Percentiles rank a stretch among this genome's conserved stretches.
phyloP scores from a whole-genome alignment of 805 yeast genomes.

The Candida boidinii region DNA sequence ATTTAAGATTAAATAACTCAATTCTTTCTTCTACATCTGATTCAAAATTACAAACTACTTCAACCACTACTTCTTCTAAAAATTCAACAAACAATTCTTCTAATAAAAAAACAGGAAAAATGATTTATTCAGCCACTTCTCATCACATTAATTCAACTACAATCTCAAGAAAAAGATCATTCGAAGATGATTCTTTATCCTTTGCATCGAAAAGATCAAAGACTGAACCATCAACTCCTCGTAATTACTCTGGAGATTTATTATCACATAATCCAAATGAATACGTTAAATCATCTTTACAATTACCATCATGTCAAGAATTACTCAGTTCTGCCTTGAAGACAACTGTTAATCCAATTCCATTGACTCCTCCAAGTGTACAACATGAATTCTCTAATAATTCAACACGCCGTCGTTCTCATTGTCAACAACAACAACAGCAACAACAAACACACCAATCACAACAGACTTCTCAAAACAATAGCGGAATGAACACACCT shows the following conservation, averaged over 20 bases:
- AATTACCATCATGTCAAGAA: too few relatives aligned
- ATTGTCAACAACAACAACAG: background rate
- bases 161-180: conserved; percentile 9
- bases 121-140: too few relatives aligned
- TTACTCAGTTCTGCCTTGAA: too few relatives aligned
- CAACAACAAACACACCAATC: conserved; percentile 9
- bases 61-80: background rate
- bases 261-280: background rate
- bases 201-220: conserved; percentile 16
- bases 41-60: conserved; percentile 2
- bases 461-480: conserved; percentile 22
- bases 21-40: conserved; percentile 11
- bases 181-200: conserved; percentile 5
- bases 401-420: background rate
- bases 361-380: conserved; percentile 11
- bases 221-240: conserved; percentile 24
- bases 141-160: background rate
- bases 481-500: too few relatives aligned
- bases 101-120: background rate
- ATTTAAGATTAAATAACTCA: background rate
- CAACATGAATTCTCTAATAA: conserved; percentile 3
- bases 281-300: too few relatives aligned
- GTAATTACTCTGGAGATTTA: too few relatives aligned
- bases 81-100: background rate
- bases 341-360: conserved; percentile 7